A percentile compares a stretch with the other conserved stretches of the same genome.
Evolutionary conservation across 2,329 filamentous ascomycete genomes (phyloP).

Genomic region (Akanthomyces lecanii): DNA sequence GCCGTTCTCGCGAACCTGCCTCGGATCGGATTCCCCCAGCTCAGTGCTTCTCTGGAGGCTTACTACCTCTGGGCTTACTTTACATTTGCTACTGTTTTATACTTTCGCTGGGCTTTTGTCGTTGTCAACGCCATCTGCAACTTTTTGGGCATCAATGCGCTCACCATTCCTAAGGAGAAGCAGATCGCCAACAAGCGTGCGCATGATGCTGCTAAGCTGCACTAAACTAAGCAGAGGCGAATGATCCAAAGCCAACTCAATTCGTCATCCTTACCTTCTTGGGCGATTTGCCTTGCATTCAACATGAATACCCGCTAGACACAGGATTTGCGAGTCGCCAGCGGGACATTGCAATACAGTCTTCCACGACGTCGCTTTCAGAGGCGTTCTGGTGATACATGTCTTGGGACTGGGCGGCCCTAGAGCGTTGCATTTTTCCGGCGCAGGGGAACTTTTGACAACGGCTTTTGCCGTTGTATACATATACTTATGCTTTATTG

Average conservation of each 20-base stretch:
- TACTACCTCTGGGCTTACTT: constrained; percentile 84
- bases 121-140: constrained; percentile 89
- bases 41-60: constrained; percentile 65
- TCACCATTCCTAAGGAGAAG: constrained; percentile 73
- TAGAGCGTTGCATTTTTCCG: constrained; percentile 16
- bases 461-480: constrained; percentile 16
- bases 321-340: constrained; percentile 7
- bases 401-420: background rate
- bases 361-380: background rate
- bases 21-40: constrained; percentile 62
- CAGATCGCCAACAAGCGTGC: constrained; percentile 50
- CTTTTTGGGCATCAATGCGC: constrained; percentile 88
- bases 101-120: constrained; percentile 87
- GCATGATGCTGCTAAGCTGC: constrained; percentile 34
- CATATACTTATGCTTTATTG: constrained; percentile 15
- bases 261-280: background rate
- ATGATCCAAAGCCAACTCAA: background rate
- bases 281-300: constrained; percentile 7
- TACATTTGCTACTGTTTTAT: constrained; percentile 75
- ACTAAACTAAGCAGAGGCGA: constrained; percentile 21
- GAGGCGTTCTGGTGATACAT: background rate
- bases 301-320: constrained; percentile 5
- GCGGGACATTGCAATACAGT: background rate
- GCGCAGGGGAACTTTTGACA: constrained; percentile 15
- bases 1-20: constrained; percentile 81